Evolutionary conservation across 345 rosid genomes (phyloP), one percentile per base, ranked within the genome.

Genomic region (Citrus australasica): DNA sequence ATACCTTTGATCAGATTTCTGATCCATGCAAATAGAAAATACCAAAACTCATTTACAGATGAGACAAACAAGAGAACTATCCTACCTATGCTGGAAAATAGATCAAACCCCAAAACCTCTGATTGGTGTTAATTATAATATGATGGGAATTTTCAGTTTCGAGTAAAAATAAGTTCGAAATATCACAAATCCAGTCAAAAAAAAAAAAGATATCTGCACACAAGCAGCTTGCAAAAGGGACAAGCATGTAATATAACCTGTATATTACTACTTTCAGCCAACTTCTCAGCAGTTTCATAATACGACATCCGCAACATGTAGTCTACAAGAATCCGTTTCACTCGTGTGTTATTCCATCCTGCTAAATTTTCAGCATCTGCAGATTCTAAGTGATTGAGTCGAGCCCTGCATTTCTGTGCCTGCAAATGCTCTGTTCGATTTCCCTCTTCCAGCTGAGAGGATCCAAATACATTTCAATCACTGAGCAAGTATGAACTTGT

Each of bases 231-330:
- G 48, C 16, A 32, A 65, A 48, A 21, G 40, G 63, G 83, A 66
- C 28, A 66, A 32, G 74, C 51, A 58, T 58, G 5, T 48, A 46
- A 37, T 76, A 30, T 74, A 76, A 90, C 99, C 95, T 84, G 79
- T 82, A 96, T 92, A 76, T 88, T 89, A 85, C 91, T 81, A 85
- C 82, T 87, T 79, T 91, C 94, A 22, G 99, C 89, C 67, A 96
- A 88, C 85, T 89, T 94, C 76, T 81, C 66, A 42, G 95, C 99
- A 71, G 92, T 91, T 30, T 96, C 93, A 60, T 86, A 89, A 75
- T 96, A 96, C 0, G 97, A 96, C 97, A 91, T 96, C 32, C 99
- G 88, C 77, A 94, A 79, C 99, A 96, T 91, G 75, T 94, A 96
- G 67, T 94, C 99, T 61, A 92, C 97, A 75, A 96, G 97, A 76